Conservation (phyloP, 2,329 filamentous ascomycete species). For the Apiospora saccharicola region DNA sequence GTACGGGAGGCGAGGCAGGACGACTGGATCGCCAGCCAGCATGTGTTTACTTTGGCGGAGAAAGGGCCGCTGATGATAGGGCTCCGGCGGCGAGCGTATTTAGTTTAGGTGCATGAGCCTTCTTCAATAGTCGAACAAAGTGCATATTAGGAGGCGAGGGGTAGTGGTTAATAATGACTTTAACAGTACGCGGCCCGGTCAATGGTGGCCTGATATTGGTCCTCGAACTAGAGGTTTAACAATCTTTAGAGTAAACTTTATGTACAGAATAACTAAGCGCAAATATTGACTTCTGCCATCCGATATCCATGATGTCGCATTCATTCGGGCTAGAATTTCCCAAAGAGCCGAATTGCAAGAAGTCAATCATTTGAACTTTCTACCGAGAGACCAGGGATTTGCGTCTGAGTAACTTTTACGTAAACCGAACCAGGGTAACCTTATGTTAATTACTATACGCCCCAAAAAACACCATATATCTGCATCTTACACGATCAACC, state of each 20-base stretch:
- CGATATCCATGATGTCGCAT: not conserved
- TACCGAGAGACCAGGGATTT: too few relatives aligned
- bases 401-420: not conserved
- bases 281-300: not conserved
- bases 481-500: not conserved
- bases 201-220: too few relatives aligned
- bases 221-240: too few relatives aligned
- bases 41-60: conserved; percentile 4
- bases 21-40: conserved; percentile 22
- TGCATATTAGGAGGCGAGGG: too few relatives aligned
- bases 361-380: not conserved
- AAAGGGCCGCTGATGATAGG: conserved; percentile 24
- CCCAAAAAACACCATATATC: not conserved
- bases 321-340: too few relatives aligned
- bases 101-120: too few relatives aligned
- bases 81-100: conserved; percentile 4
- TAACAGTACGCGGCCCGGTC: too few relatives aligned
- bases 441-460: not conserved
- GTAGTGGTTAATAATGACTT: too few relatives aligned
- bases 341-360: not conserved
- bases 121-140: too few relatives aligned
- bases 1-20: conserved; percentile 37
- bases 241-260: too few relatives aligned
- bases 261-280: too few relatives aligned
- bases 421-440: not conserved